These are phyloP conservation scores for Ceratocystis albifundus DNA, from an alignment of 2,329 filamentous ascomycete species.

Conservation along the genomic window DNA sequence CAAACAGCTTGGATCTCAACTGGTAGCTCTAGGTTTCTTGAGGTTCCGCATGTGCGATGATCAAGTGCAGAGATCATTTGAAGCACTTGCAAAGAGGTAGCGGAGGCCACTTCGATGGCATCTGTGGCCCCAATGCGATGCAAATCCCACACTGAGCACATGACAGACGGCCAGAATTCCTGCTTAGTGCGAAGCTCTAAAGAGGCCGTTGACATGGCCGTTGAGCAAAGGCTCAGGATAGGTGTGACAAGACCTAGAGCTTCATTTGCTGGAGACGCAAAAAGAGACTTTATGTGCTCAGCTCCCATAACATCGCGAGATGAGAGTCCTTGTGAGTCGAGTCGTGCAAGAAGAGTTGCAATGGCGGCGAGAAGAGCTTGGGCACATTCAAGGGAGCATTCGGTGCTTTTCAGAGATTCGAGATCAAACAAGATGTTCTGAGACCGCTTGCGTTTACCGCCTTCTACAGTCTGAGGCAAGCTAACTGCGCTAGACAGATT, in stretches of 20 bases:
- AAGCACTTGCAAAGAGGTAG: conserved; percentile 34
- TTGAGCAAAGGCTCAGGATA: conserved; percentile 37
- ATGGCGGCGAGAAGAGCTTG: conserved; percentile 40
- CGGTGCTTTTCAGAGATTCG: conserved; percentile 31
- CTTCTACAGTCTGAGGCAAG: conserved; percentile 25
- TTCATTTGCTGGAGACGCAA: conserved; percentile 40
- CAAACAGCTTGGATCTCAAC: conserved; percentile 29
- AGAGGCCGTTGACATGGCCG: conserved; percentile 30
- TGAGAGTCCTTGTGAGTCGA: conserved; percentile 31
- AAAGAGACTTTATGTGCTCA: conserved; percentile 48
- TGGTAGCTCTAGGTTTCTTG: conserved; percentile 13
- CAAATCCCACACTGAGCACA: conserved; percentile 42
- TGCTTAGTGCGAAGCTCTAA: conserved; percentile 32
- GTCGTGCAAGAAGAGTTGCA: conserved; percentile 36
- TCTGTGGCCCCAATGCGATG: conserved; percentile 42
- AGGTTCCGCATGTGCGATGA: conserved; percentile 10
- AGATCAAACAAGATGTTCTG: conserved; percentile 31
- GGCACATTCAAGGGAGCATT: conserved; percentile 37
- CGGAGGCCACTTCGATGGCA: conserved; percentile 37
- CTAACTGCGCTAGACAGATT: conserved; percentile 37
- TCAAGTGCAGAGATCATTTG: conserved; percentile 28
- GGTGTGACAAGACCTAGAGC: conserved; percentile 37
- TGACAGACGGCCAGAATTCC: conserved; percentile 38
- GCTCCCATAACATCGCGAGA: conserved; percentile 42
- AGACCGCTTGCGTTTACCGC: conserved; percentile 39